Conservation (phyloP, 768 basidiomycete genomes). For the Glaciozyma martinii region DNA sequence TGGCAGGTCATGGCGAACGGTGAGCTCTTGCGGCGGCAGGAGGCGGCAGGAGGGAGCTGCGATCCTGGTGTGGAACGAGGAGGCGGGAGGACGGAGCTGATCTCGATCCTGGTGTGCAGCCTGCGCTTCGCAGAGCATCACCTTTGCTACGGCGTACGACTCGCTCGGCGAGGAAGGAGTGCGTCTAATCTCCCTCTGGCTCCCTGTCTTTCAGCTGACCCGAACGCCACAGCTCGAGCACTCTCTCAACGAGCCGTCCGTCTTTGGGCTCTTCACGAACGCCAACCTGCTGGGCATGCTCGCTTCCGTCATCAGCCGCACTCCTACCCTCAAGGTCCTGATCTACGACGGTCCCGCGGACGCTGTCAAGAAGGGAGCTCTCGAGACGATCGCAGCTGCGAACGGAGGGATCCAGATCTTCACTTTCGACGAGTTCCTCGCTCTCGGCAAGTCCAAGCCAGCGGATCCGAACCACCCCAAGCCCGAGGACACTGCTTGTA, state of each 20-base stretch:
- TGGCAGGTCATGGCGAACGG: conserved; percentile 79
- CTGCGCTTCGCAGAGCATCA: conserved; percentile 64
- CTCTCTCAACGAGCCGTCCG: conserved; percentile 79
- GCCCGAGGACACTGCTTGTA: conserved; percentile 51
- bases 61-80: not conserved
- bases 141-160: conserved; percentile 92
- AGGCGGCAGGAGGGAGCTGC: not conserved
- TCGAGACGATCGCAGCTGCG: conserved; percentile 53
- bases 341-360: conserved; percentile 67
- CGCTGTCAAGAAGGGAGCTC: conserved; percentile 37
- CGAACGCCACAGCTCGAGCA: conserved; percentile 60
- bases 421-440: conserved; percentile 61
- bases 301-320: conserved; percentile 58
- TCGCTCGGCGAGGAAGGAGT: conserved; percentile 64
- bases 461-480: conserved; percentile 49
- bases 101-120: conserved; percentile 39
- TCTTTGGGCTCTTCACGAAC: conserved; percentile 80
- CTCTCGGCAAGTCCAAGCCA: conserved; percentile 54
- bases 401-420: conserved; percentile 50
- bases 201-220: not conserved
- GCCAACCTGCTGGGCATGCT: conserved; percentile 77
- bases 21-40: not conserved
- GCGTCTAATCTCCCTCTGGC: not conserved
- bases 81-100: not conserved
- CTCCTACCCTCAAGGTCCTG: conserved; percentile 66